Evolutionary conservation across 2,329 filamentous ascomycete genomes (phyloP).

Genomic region (Botrytis elliptica): DNA sequence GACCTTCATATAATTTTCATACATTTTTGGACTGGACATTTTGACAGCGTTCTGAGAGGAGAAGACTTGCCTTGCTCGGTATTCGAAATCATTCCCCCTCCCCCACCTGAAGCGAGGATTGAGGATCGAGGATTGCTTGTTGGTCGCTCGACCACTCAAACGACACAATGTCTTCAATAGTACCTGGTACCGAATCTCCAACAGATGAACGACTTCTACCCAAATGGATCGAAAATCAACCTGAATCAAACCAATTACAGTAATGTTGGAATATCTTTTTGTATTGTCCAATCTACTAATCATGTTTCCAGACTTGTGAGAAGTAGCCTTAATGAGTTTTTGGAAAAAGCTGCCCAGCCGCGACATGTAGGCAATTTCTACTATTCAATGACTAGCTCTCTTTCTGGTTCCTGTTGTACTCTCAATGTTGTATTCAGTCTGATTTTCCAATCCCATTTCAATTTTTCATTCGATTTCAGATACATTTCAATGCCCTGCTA

Average conservation of each 20-base stretch:
- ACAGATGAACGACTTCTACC: conserved; percentile 33
- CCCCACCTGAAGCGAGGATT: conserved; percentile 15
- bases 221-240: conserved; percentile 47
- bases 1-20: not conserved
- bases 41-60: not conserved
- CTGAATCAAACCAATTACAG: conserved; percentile 40
- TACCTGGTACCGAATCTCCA: conserved; percentile 10
- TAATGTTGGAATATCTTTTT: conserved; percentile 35
- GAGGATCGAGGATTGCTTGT: not conserved
- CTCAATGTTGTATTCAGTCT: not conserved
- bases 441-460: not conserved
- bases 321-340: conserved; percentile 29
- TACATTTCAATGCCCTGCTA: not conserved
- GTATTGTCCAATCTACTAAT: not conserved
- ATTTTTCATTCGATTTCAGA: not conserved
- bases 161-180: conserved; percentile 1
- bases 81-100: not conserved
- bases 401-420: not conserved
- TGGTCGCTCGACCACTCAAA: not conserved
- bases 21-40: not conserved
- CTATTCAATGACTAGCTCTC: not conserved
- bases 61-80: not conserved
- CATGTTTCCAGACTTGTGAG: conserved; percentile 27
- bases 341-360: conserved; percentile 44
- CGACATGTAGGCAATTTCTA: conserved; percentile 41